phyloP scores from a whole-genome alignment of 192 early-diverging fungal genomes.

The Cladochytrium replicatum region DNA sequence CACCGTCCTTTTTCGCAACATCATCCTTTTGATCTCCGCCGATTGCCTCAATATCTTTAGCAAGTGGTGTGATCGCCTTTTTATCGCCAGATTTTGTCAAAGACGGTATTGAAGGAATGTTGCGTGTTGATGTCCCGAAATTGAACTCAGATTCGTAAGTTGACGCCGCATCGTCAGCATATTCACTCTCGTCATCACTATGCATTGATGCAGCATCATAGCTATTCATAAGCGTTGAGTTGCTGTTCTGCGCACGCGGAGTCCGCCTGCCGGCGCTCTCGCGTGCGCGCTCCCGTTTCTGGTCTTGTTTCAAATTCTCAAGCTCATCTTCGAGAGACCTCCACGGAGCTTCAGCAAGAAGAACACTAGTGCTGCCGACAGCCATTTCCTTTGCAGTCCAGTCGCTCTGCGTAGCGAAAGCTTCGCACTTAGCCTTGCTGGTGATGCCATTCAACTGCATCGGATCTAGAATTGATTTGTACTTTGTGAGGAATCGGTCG shows the following conservation, averaged over 20 bases:
- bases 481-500: slow-evolving; percentile 64
- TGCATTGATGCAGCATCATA: slow-evolving; percentile 9
- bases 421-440: slow-evolving; percentile 21
- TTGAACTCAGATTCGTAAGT: slow-evolving; percentile 6
- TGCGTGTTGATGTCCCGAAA: not conserved
- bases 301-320: slow-evolving; percentile 18
- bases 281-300: too few species aligned
- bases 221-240: too few species aligned
- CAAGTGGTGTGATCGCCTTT: too few species aligned
- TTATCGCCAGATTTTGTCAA: too few species aligned
- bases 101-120: not conserved
- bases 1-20: not conserved
- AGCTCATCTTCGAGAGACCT: slow-evolving; percentile 32
- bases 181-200: slow-evolving; percentile 20
- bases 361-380: slow-evolving; percentile 27
- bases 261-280: too few species aligned
- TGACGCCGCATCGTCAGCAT: slow-evolving; percentile 12
- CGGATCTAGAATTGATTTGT: slow-evolving; percentile 45
- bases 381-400: slow-evolving; percentile 33
- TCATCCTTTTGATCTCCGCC: slow-evolving; percentile 1
- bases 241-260: too few species aligned
- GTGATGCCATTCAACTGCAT: slow-evolving; percentile 20
- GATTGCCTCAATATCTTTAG: slow-evolving; percentile 2
- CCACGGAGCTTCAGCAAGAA: slow-evolving; percentile 33
- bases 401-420: slow-evolving; percentile 20